Conservation (phyloP, 83 land plant genomes). For the Larix sibirica region DNA sequence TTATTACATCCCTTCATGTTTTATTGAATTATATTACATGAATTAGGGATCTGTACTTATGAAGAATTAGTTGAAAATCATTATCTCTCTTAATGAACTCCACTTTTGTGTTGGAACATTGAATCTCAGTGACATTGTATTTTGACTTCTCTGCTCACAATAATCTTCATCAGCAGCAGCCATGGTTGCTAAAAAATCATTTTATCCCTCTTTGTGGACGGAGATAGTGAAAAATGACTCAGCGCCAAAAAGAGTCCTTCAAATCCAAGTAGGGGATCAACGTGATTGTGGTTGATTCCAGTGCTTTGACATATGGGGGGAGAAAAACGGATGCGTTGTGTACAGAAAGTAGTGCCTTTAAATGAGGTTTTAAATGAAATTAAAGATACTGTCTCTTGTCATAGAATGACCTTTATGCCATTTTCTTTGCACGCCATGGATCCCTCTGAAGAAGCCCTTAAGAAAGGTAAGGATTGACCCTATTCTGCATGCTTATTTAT, state of each 20-base stretch:
- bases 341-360: slow-evolving; percentile 68
- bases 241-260: not conserved
- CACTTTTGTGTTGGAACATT: too few relatives aligned
- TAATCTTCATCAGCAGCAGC: not conserved
- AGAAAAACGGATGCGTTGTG: slow-evolving; percentile 28
- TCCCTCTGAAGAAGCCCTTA: slow-evolving; percentile 75
- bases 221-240: not conserved
- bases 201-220: not conserved
- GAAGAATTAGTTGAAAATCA: too few relatives aligned
- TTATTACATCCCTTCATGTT: too few relatives aligned
- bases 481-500: not conserved
- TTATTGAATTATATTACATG: too few relatives aligned
- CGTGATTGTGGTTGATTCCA: slow-evolving; percentile 84
- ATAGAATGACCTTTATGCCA: slow-evolving; percentile 45
- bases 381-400: slow-evolving; percentile 83
- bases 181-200: not conserved
- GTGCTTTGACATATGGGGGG: slow-evolving; percentile 77
- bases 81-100: too few relatives aligned
- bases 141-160: too few relatives aligned
- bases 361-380: slow-evolving; percentile 67
- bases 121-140: too few relatives aligned
- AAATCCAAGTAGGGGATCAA: slow-evolving; percentile 33
- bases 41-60: too few relatives aligned
- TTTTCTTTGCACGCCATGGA: slow-evolving; percentile 63
- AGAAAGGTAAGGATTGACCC: slow-evolving; percentile 52